Conservation (phyloP, 2,329 filamentous ascomycete genomes). For the Grosmannia serpens region DNA sequence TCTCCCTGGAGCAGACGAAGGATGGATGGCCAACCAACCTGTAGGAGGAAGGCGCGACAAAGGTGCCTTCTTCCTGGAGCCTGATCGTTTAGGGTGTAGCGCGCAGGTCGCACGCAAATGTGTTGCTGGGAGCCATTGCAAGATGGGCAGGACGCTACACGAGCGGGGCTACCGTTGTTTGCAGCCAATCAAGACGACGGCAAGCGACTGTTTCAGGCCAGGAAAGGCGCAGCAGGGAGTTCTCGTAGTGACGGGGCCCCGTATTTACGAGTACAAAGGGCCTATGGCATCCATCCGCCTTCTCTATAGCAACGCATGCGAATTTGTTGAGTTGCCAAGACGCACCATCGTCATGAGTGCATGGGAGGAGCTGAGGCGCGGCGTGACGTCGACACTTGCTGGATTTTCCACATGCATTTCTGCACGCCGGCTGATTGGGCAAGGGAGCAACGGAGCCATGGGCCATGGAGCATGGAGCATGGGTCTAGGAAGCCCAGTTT, state of each 20-base stretch:
- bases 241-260: not conserved
- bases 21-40: not conserved
- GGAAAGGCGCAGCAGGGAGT: not conserved
- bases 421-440: too few species aligned
- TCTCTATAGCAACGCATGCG: not conserved
- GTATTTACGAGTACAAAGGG: not conserved
- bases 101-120: not conserved
- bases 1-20: not conserved
- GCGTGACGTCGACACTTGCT: too few species aligned
- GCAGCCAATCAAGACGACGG: not conserved
- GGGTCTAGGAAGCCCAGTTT: too few species aligned
- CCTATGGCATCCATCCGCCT: not conserved
- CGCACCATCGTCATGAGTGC: not conserved
- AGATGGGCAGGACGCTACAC: not conserved
- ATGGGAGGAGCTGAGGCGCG: not conserved
- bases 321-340: not conserved
- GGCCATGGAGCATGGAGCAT: too few species aligned
- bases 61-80: not conserved
- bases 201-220: not conserved
- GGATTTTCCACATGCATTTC: too few species aligned
- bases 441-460: too few species aligned
- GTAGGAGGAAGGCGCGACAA: not conserved
- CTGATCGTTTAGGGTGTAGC: not conserved
- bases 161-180: not conserved
- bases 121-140: not conserved